Evolutionary conservation across 768 basidiomycete species (phyloP).

Genomic region (Rhodotorula diobovata): DNA sequence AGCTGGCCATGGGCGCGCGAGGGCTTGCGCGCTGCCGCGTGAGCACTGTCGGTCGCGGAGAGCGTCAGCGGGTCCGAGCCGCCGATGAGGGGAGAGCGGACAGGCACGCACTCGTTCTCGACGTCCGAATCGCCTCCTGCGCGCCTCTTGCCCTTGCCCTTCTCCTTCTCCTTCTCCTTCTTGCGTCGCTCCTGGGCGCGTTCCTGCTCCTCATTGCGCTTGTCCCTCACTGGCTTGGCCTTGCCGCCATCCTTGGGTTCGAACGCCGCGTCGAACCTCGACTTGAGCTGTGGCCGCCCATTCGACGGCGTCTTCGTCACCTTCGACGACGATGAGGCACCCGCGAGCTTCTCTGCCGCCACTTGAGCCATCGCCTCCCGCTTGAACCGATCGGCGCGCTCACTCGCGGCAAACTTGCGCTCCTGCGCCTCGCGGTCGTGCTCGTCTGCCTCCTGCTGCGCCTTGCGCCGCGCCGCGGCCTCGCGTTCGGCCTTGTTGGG

Average conservation of each 20-base stretch:
- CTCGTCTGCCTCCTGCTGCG: background rate
- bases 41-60: no score
- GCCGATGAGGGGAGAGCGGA: background rate
- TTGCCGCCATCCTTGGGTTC: background rate
- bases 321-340: no score
- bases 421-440: background rate
- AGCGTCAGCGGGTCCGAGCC: background rate
- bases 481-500: background rate
- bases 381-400: background rate
- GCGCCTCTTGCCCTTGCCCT: background rate
- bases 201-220: background rate
- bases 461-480: slow-evolving; percentile 1
- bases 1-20: background rate
- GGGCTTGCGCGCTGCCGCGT: background rate
- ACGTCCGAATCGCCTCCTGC: background rate
- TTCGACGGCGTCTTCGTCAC: no score
- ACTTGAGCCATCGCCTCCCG: background rate
- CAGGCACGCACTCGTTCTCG: background rate
- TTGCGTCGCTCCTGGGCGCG: background rate
- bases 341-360: background rate
- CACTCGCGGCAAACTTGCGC: background rate
- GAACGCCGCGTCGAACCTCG: background rate
- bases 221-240: background rate
- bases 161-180: background rate
- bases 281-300: no score